Base-by-base conservation (phyloP, 768 basidiomycete genomes). In the Boletus rex-veris region DNA sequence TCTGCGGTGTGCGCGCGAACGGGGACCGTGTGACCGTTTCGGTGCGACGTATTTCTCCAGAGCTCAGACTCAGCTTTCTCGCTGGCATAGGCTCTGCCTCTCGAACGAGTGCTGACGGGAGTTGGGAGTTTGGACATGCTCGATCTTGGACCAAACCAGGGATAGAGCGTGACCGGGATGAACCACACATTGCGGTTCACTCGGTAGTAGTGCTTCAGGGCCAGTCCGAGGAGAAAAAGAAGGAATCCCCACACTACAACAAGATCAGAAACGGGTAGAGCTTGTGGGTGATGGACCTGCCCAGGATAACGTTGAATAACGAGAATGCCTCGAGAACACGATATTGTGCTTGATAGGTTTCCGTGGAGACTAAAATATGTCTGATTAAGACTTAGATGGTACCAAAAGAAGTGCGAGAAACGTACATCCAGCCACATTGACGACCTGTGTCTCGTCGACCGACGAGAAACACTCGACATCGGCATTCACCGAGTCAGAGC, bases 291-390 rank as follows among this genome's bases (percentile, higher is more conserved):
- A 31, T 19, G 21, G 7, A 75, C 85, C 54, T 69, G 86, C 90
- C 73, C 5, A 92, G 77, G 40, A 78, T 76, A 46, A 86, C 82
- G 62, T 91, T 92, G 69, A 92, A 82, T 51, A 92, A 71, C 7
- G 90, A 82, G 71, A 92, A 92, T 16, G 85, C 81, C 69, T 84
- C 88, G 54, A 92, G 75, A 18, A 91, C 90, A 28, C 85, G 83
- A 67, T 91, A 92, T 75, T 91, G 90, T n/a, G 90, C 89, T 59
- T 90, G 90, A 68, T 86, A 92, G 55, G 88, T 88, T 62, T 90
- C 86, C 21, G 89, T 91, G 52, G 88, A 84, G 72, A 91, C 90
- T 92, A 15, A 35, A 12, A 62, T 16, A 18, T 9, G 30, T 37
- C 50, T 45, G 21, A 38, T 60, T 41, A 36, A 52, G 61, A 41